Evolutionary conservation across 2,329 filamentous ascomycete genomes (phyloP).

Genomic region (Colletotrichum nymphaeae): DNA sequence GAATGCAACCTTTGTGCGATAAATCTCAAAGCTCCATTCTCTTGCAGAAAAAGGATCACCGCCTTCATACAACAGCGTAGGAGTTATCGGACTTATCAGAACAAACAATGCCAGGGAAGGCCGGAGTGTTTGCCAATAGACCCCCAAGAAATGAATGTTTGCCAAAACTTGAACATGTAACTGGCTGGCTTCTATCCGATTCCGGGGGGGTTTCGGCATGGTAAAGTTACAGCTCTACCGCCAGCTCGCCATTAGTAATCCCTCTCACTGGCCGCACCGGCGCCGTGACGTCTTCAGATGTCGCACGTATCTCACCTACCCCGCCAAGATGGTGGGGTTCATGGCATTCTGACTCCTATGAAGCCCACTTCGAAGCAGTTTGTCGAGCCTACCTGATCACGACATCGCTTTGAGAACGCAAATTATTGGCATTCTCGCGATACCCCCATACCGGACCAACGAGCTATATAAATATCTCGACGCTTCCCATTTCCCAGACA

Average conservation of each 20-base stretch:
- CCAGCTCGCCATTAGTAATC: conserved; percentile 3
- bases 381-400: conserved; percentile 29
- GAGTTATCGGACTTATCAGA: background rate
- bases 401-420: conserved; percentile 15
- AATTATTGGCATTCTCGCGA: background rate
- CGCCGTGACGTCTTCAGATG: conserved; percentile 26
- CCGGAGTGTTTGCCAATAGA: background rate
- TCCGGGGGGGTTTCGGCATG: background rate
- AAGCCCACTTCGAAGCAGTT: conserved; percentile 9
- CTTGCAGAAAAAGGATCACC: background rate
- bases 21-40: background rate
- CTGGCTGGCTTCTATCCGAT: background rate
- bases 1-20: background rate
- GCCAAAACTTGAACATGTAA: background rate
- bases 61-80: background rate
- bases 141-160: background rate
- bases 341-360: background rate
- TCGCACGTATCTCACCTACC: conserved; percentile 16
- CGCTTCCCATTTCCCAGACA: background rate
- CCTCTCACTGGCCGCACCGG: background rate
- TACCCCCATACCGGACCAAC: background rate
- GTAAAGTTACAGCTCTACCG: background rate
- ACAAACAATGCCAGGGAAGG: background rate
- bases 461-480: background rate
- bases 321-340: conserved; percentile 32